These are phyloP conservation scores for Mycoemilia scoparia DNA, from an alignment of 192 early-diverging fungal species.

Conservation along the genomic window DNA sequence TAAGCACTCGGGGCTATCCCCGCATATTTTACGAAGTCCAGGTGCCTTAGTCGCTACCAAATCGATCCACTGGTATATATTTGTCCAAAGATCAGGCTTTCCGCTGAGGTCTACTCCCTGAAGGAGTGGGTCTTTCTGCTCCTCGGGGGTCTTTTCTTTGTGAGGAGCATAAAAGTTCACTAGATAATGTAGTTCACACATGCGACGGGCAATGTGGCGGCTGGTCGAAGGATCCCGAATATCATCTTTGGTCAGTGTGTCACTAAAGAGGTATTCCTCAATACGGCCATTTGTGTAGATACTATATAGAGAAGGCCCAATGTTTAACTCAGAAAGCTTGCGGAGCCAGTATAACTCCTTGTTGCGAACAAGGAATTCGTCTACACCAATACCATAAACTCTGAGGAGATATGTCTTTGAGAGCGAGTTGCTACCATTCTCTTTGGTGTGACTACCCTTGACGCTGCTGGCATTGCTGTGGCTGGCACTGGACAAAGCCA, in stretches of 20 bases:
- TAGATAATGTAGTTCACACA: conserved; percentile 56
- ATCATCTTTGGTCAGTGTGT: conserved; percentile 47
- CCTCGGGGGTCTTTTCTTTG: neutral
- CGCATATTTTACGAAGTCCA: conserved; percentile 6
- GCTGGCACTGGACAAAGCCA: conserved; percentile 10
- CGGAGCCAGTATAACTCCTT: conserved; percentile 64
- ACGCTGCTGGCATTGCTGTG: conserved; percentile 2
- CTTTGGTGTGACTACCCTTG: neutral
- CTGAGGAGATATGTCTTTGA: conserved; percentile 38
- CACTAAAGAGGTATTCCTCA: conserved; percentile 65
- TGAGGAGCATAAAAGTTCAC: conserved; percentile 40
- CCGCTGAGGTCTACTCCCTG: conserved; percentile 4
- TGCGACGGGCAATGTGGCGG: conserved; percentile 46
- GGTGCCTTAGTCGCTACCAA: conserved; percentile 16
- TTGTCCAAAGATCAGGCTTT: conserved; percentile 44
- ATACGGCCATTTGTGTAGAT: conserved; percentile 73
- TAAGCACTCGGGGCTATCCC: conserved; percentile 4
- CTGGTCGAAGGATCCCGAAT: conserved; percentile 44
- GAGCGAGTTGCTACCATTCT: conserved; percentile 1
- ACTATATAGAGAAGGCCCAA: conserved; percentile 56
- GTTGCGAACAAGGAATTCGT: conserved; percentile 55
- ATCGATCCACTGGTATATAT: conserved; percentile 42
- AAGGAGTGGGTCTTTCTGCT: neutral
- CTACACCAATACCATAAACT: conserved; percentile 67
- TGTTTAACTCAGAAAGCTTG: conserved; percentile 43